Evolutionary conservation across 768 basidiomycete genomes (phyloP), one percentile per base, ranked within the genome.

Genomic region (Terana coerulea): DNA sequence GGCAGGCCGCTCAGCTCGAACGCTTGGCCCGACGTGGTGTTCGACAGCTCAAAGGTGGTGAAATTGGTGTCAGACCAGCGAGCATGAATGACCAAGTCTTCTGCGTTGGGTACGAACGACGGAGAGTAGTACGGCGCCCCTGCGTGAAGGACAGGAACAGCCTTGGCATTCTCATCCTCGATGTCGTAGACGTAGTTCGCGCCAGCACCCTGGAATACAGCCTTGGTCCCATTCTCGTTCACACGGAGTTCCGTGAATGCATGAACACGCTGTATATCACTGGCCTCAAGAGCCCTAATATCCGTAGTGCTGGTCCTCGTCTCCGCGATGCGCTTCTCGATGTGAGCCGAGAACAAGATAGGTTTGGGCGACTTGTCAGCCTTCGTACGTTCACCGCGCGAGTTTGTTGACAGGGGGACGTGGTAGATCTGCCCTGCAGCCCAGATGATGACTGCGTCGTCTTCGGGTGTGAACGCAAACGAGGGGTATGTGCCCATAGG

Each of bases 401-500:
- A 43, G 58, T 85, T 84, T n/a, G 61, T 62, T 4, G 68, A 56
- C 25, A 88, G 67, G 14, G 86, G 85, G 10, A 88, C 73, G 12
- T 69, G 72, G 62, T 81, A 79, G 22, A 88, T 86, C 51, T 85
- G 78, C 2, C 86, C 86, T 1, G 83, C 78, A 3, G 86, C 83
- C 86, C 86, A 88, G 51, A 88, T 82, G 55, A 88, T 73, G 47
- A 88, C 67, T 1, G 78, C 81, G 51, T 76, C 72, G 53, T 80
- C 79, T 15, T 69, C 65, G 0, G 81, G 83, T 0, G 81, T 75
- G 65, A 88, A 88, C 8, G 86, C 75, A 60, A 85, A 89, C 1
- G 84, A 82, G 0, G 86, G 87, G 57, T 89, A 89, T 34, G 86
- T 89, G 10, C 86, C 84, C 84, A 88, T 88, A 0, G 87, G 86